Base-by-base conservation (phyloP, 768 basidiomycete species). In the Tephrocybe sp. region DNA sequence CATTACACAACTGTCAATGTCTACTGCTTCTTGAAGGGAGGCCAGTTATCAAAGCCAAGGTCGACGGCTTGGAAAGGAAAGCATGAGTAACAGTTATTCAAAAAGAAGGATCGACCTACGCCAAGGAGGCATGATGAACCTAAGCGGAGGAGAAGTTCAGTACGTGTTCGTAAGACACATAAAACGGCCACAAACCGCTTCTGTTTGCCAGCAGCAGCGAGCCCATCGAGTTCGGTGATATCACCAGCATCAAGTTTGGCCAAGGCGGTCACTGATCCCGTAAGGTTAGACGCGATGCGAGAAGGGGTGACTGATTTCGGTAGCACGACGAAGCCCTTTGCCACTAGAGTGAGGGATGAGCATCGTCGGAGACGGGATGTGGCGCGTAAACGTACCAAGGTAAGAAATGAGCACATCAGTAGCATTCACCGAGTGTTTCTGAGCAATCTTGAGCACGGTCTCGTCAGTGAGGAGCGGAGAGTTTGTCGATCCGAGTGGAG, bases 271-370 rank as follows among this genome's bases (percentile, higher is more conserved):
- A 81, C 41, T 15, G 83, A 67, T 23, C 85, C 85, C 10, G 64
- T 68, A 45, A 83, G 62, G 64, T 87, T 88, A 2, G 78, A 67
- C 17, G 74, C 69, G 65, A 93, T 89, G 48, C 90, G 83, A 28
- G 75, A 64, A 24, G 81, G 78, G 1, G 79, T 93, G 32, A 93
- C 86, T 5, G 88, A 90, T 69, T 92, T 93, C 1, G 91, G 83
- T 30, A 95, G 77, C 24, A 78, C 74, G 32, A 89, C 76, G 37
- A 83, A 72, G 32, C 76, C 81, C 62, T 88, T 86, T 11, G 77
- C 73, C 46, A 88, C 85, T 85, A 60, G 17, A 58, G 53, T 12
- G 48, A 47, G 47, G 47, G 55, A 37, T 54, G 24, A 39, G 34
- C 30, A 50, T 30, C 9, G 38, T 17, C 28, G 18, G 21, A 30